Evolutionary conservation across 1,139 yeast species (phyloP).

Genomic region (Diutina neorugosa): DNA sequence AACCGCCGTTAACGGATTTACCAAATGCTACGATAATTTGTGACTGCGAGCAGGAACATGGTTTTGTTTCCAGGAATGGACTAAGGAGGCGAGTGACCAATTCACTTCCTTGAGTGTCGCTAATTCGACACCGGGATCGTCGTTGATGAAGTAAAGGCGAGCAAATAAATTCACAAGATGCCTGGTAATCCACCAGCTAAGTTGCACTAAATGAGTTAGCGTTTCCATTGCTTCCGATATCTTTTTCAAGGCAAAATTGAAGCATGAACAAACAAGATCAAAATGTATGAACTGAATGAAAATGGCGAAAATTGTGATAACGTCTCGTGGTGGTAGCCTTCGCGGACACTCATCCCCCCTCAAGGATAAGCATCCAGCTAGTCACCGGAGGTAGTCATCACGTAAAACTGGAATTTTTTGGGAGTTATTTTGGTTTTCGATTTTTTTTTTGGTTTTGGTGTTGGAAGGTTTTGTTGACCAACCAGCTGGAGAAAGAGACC

Average conservation of each 20-base stretch:
- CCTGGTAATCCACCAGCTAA: background rate
- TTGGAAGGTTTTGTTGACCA: background rate
- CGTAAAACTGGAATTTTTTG: background rate
- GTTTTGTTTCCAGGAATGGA: constrained; percentile 1
- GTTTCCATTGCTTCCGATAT: background rate
- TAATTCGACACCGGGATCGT: background rate
- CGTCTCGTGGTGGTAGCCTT: background rate
- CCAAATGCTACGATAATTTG: no score
- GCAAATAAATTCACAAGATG: background rate
- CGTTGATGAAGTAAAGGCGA: background rate
- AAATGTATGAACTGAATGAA: background rate
- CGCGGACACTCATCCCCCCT: background rate
- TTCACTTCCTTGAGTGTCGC: background rate
- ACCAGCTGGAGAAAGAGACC: background rate
- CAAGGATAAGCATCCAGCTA: background rate
- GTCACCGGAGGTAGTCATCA: background rate
- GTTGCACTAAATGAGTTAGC: background rate
- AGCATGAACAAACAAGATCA: constrained; percentile 4
- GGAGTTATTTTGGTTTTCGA: no score
- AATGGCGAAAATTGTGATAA: background rate
- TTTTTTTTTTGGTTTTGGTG: no score
- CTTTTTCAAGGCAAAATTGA: background rate
- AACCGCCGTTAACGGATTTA: background rate
- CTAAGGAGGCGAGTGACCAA: constrained; percentile 3
- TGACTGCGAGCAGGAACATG: background rate